Base-by-base conservation (phyloP, 2,329 filamentous ascomycete genomes). In the Raffaelea arxii region DNA sequence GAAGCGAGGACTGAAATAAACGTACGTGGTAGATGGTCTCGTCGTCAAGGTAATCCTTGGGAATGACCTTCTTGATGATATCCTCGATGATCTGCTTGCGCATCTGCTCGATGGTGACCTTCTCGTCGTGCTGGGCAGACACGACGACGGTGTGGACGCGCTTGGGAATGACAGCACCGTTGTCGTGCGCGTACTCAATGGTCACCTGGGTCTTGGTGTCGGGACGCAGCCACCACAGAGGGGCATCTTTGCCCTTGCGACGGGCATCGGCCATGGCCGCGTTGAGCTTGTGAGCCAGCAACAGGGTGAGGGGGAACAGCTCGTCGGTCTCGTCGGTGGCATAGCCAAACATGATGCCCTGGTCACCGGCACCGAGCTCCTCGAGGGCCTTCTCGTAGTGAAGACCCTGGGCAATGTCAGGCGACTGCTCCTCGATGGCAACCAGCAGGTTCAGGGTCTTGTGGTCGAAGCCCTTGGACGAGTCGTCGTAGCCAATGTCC, bases 321-420 rank as follows among this genome's bases (percentile, higher is more conserved):
- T 98, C 92, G 53, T 91, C 90, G 61, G 92, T 97, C 80, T 98
- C 92, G 64, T 98, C 92, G 62, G 92, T 95, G 69, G 92, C 92
- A 79, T 98, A 98, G 62, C 92, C 92, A 72, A 98, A 98, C 92
- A 98, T 98, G 78, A 98, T 96, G 78, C 92, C 92, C 78, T 98
- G 92, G 73, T 98, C 92, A 84, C 92, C 92, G 54, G 92, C 92
- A 71, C 92, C 92, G 56, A 98, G 84, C 74, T 94, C 84, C 82
- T 98, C 92, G 43, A 98, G 84, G 58, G 88, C 89, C 77, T 96
- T 80, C 57, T 98, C 92, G 70, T 94, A 94, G 78, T 97, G 88
- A 48, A 98, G 87, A 78, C 92, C 92, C 75, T 97, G 92, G 59
- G 92, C 92, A 64, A 98, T 98, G 71, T 98, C 92, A 62, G 91